Base-by-base conservation (phyloP, 1,139 yeast species). In the Nakaseomyces sp. region DNA sequence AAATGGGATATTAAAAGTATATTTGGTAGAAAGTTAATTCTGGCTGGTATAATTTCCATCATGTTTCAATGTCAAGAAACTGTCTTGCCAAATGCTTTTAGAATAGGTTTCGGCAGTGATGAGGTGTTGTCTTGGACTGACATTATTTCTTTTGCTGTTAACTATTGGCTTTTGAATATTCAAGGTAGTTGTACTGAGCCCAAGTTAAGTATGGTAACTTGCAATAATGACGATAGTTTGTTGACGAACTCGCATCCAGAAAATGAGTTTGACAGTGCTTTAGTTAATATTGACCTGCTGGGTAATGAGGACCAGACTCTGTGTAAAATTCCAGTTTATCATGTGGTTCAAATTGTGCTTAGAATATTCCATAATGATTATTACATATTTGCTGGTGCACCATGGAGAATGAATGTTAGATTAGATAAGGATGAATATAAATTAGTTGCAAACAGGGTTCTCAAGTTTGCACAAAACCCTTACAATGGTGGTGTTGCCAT, bases 331-430 rank as follows among this genome's bases (percentile, higher is more conserved):
- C 73, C 80, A 0, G 72, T 78, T 44, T 81, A 79, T 60, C 89
- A 83, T 54, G 68, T 84, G 62, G 79, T 88, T 0, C 91, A 83
- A 57, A 76, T 86, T 17, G 75, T 79, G 28, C 76, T 86, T 55
- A 70, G 84, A 41, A 72, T 83, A 28, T 78, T 83, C 46, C 87
- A 84, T 50, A 79, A 82, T 60, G 95, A 86, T 60, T 75, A 83
- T 45, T 84, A 83, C 44, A 79, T 83, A 7, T 81, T 71, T 59
- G 82, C 89, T 5, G 96, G 96, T 1, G 83, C 88, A 1, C 91
- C 93, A 0, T 78, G 83, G 57, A 74, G 87, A 52, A 81, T 84
- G 79, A 85, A 84, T 59, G 93, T 84, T 24, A 72, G 71, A 43
- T 83, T 87, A 1, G 73, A 77, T 6, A 61, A 68, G 17, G 68